Conservation (phyloP, 1,284 basidiomycete genomes). For the Ceratobasidium sp. region DNA sequence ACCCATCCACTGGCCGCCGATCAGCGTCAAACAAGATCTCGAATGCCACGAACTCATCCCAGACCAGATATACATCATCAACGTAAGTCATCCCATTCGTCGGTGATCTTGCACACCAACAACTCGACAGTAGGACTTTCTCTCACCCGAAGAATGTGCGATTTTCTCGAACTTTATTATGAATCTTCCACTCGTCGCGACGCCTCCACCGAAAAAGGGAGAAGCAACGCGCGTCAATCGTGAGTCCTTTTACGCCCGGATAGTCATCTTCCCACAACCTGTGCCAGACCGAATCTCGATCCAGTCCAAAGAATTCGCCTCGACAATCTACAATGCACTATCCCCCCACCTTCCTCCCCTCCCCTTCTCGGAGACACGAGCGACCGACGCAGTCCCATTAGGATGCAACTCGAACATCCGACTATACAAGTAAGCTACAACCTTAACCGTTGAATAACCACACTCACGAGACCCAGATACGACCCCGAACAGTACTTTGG, state of each 20-base stretch:
- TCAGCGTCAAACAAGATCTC: conserved; percentile 60
- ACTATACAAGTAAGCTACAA: conserved; percentile 71
- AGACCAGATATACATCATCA: conserved; percentile 74
- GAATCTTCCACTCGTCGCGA: conserved; percentile 72
- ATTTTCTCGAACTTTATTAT: conserved; percentile 73
- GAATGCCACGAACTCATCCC: conserved; percentile 65
- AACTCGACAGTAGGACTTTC: conserved; percentile 61
- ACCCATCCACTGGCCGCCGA: conserved; percentile 24
- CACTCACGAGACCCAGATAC: conserved; percentile 68
- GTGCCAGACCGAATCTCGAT: conserved; percentile 72
- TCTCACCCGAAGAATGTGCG: conserved; percentile 73
- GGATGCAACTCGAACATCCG: conserved; percentile 77
- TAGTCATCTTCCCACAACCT: background rate
- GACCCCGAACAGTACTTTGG: conserved; percentile 74
- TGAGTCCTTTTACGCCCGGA: conserved; percentile 55
- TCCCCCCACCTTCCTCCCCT: conserved; percentile 72
- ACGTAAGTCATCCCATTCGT: conserved; percentile 59
- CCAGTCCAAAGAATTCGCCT: conserved; percentile 71
- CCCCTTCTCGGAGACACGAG: conserved; percentile 59
- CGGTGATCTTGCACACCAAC: conserved; percentile 35
- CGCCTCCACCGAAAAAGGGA: conserved; percentile 77
- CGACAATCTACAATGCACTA: conserved; percentile 65
- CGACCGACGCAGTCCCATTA: conserved; percentile 5
- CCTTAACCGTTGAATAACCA: conserved; percentile 51
- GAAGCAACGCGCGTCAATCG: conserved; percentile 82